A percentile compares a stretch with the other conserved stretches of the same genome.
phyloP scores from a whole-genome alignment of 2,329 filamentous ascomycete species.

The Alternaria sp. region DNA sequence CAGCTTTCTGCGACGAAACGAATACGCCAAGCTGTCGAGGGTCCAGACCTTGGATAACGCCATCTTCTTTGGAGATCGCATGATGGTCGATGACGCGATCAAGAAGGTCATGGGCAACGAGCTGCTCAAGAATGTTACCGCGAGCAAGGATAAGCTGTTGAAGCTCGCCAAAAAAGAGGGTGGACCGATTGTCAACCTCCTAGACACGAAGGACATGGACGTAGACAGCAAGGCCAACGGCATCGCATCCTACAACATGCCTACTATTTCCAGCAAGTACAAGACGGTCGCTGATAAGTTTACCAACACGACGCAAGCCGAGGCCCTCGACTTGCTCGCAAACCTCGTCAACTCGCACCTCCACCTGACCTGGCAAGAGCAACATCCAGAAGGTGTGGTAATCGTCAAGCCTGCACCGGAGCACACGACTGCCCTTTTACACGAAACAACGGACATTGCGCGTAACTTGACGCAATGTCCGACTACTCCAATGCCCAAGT shows the following conservation, averaged over 20 bases:
- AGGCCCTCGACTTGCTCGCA: conserved; percentile 71
- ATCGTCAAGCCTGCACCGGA: conserved; percentile 80
- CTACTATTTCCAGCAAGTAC: conserved; percentile 69
- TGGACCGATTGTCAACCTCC: conserved; percentile 66
- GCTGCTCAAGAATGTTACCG: conserved; percentile 63
- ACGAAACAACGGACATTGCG: conserved; percentile 74
- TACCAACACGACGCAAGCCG: conserved; percentile 57
- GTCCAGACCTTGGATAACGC: conserved; percentile 75
- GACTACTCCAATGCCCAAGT: conserved; percentile 71
- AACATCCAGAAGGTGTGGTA: conserved; percentile 76
- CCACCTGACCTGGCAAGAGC: conserved; percentile 82
- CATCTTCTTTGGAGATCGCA: conserved; percentile 74
- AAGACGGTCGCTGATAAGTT: conserved; percentile 69
- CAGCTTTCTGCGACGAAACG: conserved; percentile 73
- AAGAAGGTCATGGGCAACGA: conserved; percentile 49
- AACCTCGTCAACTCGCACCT: conserved; percentile 83
- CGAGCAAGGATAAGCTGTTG: conserved; percentile 66
- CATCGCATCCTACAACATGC: conserved; percentile 78
- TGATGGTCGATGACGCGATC: conserved; percentile 52
- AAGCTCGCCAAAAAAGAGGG: conserved; percentile 59
- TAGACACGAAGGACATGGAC: conserved; percentile 63
- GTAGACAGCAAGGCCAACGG: conserved; percentile 69
- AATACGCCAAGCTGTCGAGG: conserved; percentile 74
- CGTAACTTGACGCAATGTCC: conserved; percentile 78
- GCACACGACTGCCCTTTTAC: conserved; percentile 75